Percentiles rank a stretch among this genome's conserved stretches.
phyloP scores from a whole-genome alignment of 352 stramenopile genomes.

The Blastocystis sp. region DNA sequence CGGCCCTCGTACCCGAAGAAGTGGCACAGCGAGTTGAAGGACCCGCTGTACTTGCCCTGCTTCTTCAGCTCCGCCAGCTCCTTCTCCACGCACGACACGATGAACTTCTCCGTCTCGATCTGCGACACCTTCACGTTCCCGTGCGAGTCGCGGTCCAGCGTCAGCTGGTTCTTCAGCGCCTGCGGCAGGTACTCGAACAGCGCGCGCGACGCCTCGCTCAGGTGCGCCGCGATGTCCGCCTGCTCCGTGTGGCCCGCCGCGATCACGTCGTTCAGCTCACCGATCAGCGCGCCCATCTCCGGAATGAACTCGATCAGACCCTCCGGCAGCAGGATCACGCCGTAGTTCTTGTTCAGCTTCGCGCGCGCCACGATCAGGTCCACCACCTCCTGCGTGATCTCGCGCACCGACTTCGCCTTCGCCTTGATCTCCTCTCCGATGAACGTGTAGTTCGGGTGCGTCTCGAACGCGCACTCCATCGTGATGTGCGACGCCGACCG shows the following conservation, averaged over 20 bases:
- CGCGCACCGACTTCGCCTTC: conserved; percentile 26
- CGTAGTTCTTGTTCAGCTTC: conserved; percentile 74
- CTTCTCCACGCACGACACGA: conserved; percentile 74
- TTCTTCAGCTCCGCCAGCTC: conserved; percentile 73
- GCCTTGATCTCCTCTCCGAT: conserved; percentile 50
- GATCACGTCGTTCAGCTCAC: conserved; percentile 75
- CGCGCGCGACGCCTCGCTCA: conserved; percentile 48
- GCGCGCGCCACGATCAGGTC: conserved; percentile 71
- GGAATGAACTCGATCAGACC: conserved; percentile 77
- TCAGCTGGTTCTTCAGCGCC: conserved; percentile 68
- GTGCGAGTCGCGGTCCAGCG: conserved; percentile 68
- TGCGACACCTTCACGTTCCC: conserved; percentile 75
- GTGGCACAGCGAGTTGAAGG: conserved; percentile 74
- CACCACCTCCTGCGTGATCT: conserved; percentile 72
- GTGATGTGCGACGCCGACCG: conserved; percentile 74
- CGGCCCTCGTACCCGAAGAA: conserved; percentile 75
- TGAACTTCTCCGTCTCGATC: conserved; percentile 75
- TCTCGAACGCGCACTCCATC: conserved; percentile 74
- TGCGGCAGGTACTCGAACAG: conserved; percentile 69
- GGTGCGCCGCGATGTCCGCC: conserved; percentile 26
- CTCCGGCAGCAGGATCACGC: conserved; percentile 75
- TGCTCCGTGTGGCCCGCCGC: conserved; percentile 69
- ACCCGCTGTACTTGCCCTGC: conserved; percentile 73
- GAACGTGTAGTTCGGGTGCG: conserved; percentile 73
- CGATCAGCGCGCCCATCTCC: conserved; percentile 74